phyloP scores from a whole-genome alignment of 495 filamentous ascomycete genomes.

The Trichocladium antarcticum region DNA sequence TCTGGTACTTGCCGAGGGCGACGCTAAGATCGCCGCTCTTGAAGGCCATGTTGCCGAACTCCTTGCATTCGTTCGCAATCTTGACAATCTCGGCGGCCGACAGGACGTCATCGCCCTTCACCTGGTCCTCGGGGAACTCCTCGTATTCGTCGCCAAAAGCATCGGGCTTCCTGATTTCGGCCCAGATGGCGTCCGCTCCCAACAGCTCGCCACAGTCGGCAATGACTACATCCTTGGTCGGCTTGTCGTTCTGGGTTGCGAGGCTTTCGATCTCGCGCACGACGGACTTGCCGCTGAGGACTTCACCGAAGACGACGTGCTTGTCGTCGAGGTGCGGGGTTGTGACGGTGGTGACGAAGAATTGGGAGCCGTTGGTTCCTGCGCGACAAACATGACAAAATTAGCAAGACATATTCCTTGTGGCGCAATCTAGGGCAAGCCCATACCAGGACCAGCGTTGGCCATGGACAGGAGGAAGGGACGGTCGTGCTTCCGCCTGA shows the following conservation, averaged over 20 bases:
- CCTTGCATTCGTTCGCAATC: constrained; percentile 82
- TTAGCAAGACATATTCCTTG: constrained; percentile 8
- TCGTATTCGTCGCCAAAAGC: constrained; percentile 84
- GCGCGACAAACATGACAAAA: not conserved
- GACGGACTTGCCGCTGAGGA: constrained; percentile 82
- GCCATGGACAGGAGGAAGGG: constrained; percentile 96
- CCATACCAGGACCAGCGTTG: constrained; percentile 87
- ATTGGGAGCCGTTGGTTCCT: constrained; percentile 93
- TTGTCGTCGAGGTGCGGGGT: constrained; percentile 94
- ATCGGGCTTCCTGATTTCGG: constrained; percentile 56
- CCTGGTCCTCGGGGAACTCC: constrained; percentile 82
- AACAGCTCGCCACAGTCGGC: constrained; percentile 76
- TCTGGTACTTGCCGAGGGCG: constrained; percentile 91
- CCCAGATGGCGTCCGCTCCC: constrained; percentile 51
- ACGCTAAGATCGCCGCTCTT: constrained; percentile 58
- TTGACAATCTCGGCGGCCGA: constrained; percentile 56
- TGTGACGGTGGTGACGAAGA: constrained; percentile 90
- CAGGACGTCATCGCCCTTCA: constrained; percentile 38
- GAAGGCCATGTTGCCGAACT: constrained; percentile 85
- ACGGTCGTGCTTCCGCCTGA: constrained; percentile 82
- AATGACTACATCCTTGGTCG: constrained; percentile 58
- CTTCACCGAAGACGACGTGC: constrained; percentile 97
- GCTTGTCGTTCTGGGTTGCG: constrained; percentile 73
- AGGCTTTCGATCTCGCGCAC: constrained; percentile 86
- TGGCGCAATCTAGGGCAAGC: not conserved